phyloP scores from a whole-genome alignment of 352 stramenopile species.

The Elongisporangium prolatum region DNA sequence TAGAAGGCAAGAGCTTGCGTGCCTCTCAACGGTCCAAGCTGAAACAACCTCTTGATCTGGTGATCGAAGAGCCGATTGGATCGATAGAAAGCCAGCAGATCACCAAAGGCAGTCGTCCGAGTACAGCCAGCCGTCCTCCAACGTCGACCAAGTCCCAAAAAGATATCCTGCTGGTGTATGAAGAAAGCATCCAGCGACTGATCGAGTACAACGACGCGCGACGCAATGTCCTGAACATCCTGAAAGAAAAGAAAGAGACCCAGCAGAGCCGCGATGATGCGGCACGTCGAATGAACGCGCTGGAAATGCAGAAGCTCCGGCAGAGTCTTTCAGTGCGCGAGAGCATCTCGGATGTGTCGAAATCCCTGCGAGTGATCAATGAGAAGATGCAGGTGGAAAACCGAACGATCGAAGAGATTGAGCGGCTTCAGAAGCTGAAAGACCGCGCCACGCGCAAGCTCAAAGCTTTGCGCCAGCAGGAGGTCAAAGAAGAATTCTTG shows the following conservation, averaged over 20 bases:
- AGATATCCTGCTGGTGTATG: conserved; percentile 26
- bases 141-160: conserved; percentile 9
- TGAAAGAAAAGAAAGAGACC: conserved; percentile 63
- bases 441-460: conserved; percentile 69
- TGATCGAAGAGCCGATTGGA: conserved; percentile 8
- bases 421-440: conserved; percentile 63
- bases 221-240: conserved; percentile 51
- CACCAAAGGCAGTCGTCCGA: conserved; percentile 1
- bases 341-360: conserved; percentile 70
- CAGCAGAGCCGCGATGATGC: conserved; percentile 57
- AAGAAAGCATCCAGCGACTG: conserved; percentile 45
- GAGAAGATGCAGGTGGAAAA: conserved; percentile 59
- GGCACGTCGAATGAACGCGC: conserved; percentile 41
- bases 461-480: conserved; percentile 27
- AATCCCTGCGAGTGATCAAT: conserved; percentile 51
- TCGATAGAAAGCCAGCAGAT: conserved; percentile 4
- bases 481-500: conserved; percentile 49
- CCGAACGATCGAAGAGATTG: conserved; percentile 58
- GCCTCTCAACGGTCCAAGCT: conserved; percentile 1
- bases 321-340: conserved; percentile 66
- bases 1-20: conserved; percentile 11
- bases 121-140: conserved; percentile 8
- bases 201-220: conserved; percentile 54
- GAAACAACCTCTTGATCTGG: neutral
- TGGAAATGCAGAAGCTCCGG: conserved; percentile 83